Evolutionary conservation across 2,329 filamentous ascomycete species (phyloP).

Genomic region (Gremmenia infestans): DNA sequence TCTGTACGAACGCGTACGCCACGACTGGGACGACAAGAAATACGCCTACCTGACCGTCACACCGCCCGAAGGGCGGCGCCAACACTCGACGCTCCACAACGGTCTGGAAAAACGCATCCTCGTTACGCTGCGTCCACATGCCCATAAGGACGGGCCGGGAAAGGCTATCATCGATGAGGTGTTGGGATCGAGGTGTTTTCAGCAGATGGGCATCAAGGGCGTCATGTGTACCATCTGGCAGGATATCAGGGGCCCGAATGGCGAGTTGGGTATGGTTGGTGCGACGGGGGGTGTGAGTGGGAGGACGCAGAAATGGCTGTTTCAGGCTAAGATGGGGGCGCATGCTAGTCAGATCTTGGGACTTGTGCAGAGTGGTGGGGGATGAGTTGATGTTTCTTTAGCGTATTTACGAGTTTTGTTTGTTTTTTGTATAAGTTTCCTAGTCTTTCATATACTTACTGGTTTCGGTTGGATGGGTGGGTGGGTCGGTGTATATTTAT

Average conservation of each 20-base stretch:
- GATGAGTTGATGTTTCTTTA: no score
- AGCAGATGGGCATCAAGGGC: constrained; percentile 15
- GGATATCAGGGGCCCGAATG: constrained; percentile 20
- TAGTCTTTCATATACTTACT: background rate
- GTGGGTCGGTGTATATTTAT: background rate
- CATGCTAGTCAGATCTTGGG: constrained; percentile 22
- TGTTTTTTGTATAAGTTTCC: background rate
- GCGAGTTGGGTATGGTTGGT: constrained; percentile 17
- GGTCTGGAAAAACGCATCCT: constrained; percentile 81
- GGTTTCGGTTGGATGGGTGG: background rate
- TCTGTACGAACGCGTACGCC: constrained; percentile 68
- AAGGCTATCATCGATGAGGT: constrained; percentile 13
- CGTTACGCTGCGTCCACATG: constrained; percentile 56
- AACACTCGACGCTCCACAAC: constrained; percentile 55
- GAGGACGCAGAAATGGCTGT: constrained; percentile 17
- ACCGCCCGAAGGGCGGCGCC: constrained; percentile 54
- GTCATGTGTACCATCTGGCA: constrained; percentile 19
- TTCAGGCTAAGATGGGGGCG: constrained; percentile 13
- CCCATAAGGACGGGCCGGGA: constrained; percentile 8
- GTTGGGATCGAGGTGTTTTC: constrained; percentile 14
- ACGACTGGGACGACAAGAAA: constrained; percentile 86
- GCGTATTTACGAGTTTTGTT: background rate
- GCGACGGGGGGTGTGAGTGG: constrained; percentile 19
- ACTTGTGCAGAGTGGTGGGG: background rate
- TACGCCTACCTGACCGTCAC: constrained; percentile 79